Conservation (phyloP, 148 eudicot genomes). For the Cornus florida region DNA sequence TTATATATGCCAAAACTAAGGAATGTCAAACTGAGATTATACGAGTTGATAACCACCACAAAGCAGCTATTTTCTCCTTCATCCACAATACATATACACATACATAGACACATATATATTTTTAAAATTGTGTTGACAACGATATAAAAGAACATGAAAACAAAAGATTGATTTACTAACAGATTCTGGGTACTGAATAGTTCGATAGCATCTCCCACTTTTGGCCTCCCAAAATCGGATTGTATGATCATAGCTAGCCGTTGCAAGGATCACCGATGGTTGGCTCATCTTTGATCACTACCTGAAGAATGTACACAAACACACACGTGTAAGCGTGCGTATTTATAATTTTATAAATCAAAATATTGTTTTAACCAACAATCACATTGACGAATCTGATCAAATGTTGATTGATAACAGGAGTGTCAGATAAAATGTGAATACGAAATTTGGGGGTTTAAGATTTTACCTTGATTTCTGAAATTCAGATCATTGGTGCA, state of each 20-base stretch:
- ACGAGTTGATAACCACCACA: too few species aligned
- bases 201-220: constrained; percentile 81
- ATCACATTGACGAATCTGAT: too few species aligned
- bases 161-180: constrained; percentile 30
- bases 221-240: constrained; percentile 96
- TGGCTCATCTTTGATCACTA: constrained; percentile 19
- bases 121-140: background rate
- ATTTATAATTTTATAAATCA: too few species aligned
- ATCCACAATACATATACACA: background rate
- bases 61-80: background rate
- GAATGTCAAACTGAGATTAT: background rate
- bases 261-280: constrained; percentile 43
- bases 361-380: too few species aligned
- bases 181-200: constrained; percentile 90
- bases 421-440: too few species aligned
- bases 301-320: background rate
- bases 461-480: too few species aligned
- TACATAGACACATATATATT: background rate
- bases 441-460: too few species aligned
- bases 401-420: too few species aligned
- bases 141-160: background rate
- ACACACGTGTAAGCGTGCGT: too few species aligned
- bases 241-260: constrained; percentile 94
- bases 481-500: too few species aligned
- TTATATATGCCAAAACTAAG: too few species aligned